Base-by-base conservation (phyloP, 1,139 yeast genomes). In the Blastobotrys raffinosifermentans region DNA sequence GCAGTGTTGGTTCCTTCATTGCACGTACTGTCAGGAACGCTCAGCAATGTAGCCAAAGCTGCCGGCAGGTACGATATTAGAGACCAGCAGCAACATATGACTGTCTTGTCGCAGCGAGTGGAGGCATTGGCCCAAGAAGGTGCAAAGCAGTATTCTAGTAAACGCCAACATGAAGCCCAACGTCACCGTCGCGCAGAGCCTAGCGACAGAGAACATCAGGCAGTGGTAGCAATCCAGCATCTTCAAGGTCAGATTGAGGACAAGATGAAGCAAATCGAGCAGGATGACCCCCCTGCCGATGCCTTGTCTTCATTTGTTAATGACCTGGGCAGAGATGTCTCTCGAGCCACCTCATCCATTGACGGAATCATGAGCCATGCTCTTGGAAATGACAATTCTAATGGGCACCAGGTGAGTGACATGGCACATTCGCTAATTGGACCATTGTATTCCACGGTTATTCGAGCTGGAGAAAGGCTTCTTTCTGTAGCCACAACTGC, bases 1-100 rank as follows among this genome's bases (percentile, higher is more conserved):
- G 21, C 32, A 17, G 40, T 37, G 16, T 22, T 43, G 4, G 45
- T 41, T 7, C 46, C 50, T 4, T 40, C 41, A 3, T 23, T 45
- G 19, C 37, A 43, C 25, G 19, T 27, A 4, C 36, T 54, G 15
- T 44, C 56, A 17, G 50, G 45, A 26, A 35, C 38, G 3, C 13
- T 45, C 25, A 23, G 31, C n/a, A 45, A 48, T 37, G 50, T 43
- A 41, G 42, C 55, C 16, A 43, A 38, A 31, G 17, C 37, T 3
- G 46, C 50, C 13, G 41, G 31, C 5, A 35, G 34, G 38, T 20
- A 26, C 15, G 39, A 40, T 9, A 40, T 44, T 44, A 37, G 36
- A 29, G 26, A 39, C 25, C 40, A 37, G 16, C 41, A 43, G n/a
- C 25, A 32, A 4, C 17, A n/a, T 5, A 6, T 25, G 15, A 6